Evolutionary conservation across 2,329 filamentous ascomycete genomes (phyloP).

Genomic region (Madurella fahalii): DNA sequence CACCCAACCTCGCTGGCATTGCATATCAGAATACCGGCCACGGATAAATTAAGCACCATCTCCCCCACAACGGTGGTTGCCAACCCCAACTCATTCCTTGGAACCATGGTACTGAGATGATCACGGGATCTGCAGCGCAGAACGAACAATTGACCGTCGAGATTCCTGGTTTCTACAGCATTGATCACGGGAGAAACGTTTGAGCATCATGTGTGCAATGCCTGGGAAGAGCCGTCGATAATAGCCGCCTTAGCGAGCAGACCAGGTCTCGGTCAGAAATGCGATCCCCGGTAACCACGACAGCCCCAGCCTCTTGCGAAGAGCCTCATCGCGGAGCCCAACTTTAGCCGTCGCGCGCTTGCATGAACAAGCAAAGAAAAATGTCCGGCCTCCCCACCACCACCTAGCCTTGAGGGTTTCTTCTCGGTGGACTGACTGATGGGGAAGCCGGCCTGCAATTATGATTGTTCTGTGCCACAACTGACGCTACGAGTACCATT

Average conservation of each 20-base stretch:
- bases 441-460: slow-evolving; percentile 66
- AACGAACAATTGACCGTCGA: slow-evolving; percentile 9
- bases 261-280: background rate
- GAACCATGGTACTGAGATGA: slow-evolving; percentile 16
- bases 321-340: slow-evolving; percentile 8
- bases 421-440: slow-evolving; percentile 42
- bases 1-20: slow-evolving; percentile 47
- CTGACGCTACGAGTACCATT: slow-evolving; percentile 66
- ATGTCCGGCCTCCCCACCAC: slow-evolving; percentile 43
- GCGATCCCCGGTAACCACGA: slow-evolving; percentile 11
- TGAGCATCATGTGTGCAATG: slow-evolving; percentile 10
- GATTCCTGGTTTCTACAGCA: slow-evolving; percentile 15
- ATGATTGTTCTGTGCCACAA: slow-evolving; percentile 70
- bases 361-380: slow-evolving; percentile 14
- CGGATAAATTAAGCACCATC: slow-evolving; percentile 23
- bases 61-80: background rate
- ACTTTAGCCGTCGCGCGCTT: slow-evolving; percentile 3
- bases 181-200: slow-evolving; percentile 10
- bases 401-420: slow-evolving; percentile 38
- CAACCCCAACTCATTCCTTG: slow-evolving; percentile 18
- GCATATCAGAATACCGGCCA: slow-evolving; percentile 38
- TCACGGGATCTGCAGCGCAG: slow-evolving; percentile 17
- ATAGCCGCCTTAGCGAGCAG: slow-evolving; percentile 15
- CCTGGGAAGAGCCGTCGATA: slow-evolving; percentile 13
- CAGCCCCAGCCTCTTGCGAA: background rate